Conservation (phyloP, 169 alveolate genomes). For the Plasmodium billcollinsi region DNA sequence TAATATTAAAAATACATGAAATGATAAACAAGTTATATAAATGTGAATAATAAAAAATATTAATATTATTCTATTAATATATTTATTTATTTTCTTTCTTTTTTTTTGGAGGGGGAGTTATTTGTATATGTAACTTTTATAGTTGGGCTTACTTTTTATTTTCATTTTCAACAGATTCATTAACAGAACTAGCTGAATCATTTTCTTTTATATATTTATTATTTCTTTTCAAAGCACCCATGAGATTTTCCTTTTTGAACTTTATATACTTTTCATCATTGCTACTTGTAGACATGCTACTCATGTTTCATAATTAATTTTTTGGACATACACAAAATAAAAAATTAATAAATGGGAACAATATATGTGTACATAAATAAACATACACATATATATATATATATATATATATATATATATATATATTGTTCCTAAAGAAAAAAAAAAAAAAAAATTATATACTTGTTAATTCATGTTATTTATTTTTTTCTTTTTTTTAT, state of each 20-base stretch:
- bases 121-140: neutral
- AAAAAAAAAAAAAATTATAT: constrained; percentile 1
- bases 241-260: constrained; percentile 8
- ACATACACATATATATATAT: neutral
- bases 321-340: neutral
- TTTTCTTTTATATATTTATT: neutral
- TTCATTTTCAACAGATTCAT: constrained; percentile 15
- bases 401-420: neutral
- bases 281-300: constrained; percentile 8
- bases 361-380: constrained; percentile 5
- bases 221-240: constrained; percentile 4
- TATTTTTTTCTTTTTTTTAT: too few relatives aligned
- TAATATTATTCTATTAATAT: too few relatives aligned
- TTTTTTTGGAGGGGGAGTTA: neutral
- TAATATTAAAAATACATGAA: too few relatives aligned
- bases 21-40: too few relatives aligned
- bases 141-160: constrained; percentile 26
- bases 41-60: too few relatives aligned
- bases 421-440: neutral
- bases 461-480: too few relatives aligned
- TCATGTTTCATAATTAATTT: constrained; percentile 32
- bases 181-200: constrained; percentile 3
- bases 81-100: too few relatives aligned
- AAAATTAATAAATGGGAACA: neutral
- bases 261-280: constrained; percentile 10